Base-by-base conservation (phyloP, 306 rosid genomes). In the Fragaria ananassa region DNA sequence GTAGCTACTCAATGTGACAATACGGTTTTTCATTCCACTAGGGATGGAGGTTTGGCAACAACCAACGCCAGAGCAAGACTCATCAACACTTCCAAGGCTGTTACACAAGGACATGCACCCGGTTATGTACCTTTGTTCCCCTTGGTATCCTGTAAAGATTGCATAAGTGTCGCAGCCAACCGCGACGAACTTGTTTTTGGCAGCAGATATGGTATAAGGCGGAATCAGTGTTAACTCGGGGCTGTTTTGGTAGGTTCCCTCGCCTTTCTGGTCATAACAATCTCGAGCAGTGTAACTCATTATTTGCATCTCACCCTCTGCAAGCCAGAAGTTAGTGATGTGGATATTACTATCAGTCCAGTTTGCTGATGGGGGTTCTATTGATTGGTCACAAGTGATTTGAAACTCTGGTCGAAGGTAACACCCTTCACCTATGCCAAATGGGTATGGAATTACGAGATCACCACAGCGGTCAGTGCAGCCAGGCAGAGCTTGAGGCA, bases 91-190 rank as follows among this genome's bases (percentile, higher is more conserved):
- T 14, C 10, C 13, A 45, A 45, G 49, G 10, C 6, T 70, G 21
- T 27, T 11, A 8, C 74, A 47, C 47, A 70, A 3, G 19, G 74
- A 70, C 25, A 47, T 1, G 25, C 74, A 70, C 3, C 58, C 74
- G 10, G 71, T 34, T 2, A 53, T 37, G 53, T 9, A 39, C 4
- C 6, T 0, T 0, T 11, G 15, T 3, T 6, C 12, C 1, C 1
- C 51, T 14, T 15, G 35, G 25, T 17, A 1, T 0, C 75, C 80
- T 14, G 6, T 12, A 19, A 77, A 64, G 10, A 25, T 42, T 8
- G 80, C 75, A 4, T 44, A 44, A 19, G 81, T 57, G 12, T 77
- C 70, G 5, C 81, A 77, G 15, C 81, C 81, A 21, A 69, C 10
- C 39, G 39, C 76, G 0, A 41, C 15, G 63, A 77, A 70, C 14